Conservation (phyloP, 352 stramenopile genomes). For the Sclerospora graminicola region DNA sequence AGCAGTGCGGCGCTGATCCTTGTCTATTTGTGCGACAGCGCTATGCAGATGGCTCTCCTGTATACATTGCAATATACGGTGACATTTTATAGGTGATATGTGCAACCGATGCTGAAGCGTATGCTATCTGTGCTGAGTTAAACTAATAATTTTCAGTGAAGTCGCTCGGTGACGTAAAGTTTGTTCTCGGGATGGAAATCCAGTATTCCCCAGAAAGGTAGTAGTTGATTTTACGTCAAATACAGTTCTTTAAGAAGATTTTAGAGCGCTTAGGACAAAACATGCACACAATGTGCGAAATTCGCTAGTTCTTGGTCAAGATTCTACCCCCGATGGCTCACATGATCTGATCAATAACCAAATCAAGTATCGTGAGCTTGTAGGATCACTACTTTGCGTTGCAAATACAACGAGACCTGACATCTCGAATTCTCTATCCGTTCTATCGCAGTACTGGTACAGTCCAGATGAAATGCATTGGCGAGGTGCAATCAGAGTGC, state of each 20-base stretch:
- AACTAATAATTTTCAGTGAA: slow-evolving; percentile 7
- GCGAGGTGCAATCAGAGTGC: background rate
- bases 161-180: slow-evolving; percentile 1
- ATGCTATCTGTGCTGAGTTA: background rate
- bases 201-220: background rate
- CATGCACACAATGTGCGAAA: slow-evolving; percentile 1
- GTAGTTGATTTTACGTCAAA: background rate
- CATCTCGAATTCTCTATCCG: background rate
- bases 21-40: background rate
- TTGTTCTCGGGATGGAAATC: slow-evolving; percentile 9
- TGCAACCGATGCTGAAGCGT: background rate
- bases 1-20: background rate
- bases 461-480: slow-evolving; percentile 10
- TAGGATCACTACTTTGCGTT: slow-evolving; percentile 12
- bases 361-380: slow-evolving; percentile 5
- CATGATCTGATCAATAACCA: background rate
- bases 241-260: slow-evolving; percentile 7
- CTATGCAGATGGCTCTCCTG: background rate
- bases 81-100: background rate
- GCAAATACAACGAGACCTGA: slow-evolving; percentile 14
- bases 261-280: background rate
- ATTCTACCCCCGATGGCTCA: background rate
- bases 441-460: slow-evolving; percentile 8
- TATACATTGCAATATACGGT: background rate
- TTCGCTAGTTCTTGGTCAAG: slow-evolving; percentile 1